phyloP scores from a whole-genome alignment of 805 yeast genomes.

The Ogataea corticis region DNA sequence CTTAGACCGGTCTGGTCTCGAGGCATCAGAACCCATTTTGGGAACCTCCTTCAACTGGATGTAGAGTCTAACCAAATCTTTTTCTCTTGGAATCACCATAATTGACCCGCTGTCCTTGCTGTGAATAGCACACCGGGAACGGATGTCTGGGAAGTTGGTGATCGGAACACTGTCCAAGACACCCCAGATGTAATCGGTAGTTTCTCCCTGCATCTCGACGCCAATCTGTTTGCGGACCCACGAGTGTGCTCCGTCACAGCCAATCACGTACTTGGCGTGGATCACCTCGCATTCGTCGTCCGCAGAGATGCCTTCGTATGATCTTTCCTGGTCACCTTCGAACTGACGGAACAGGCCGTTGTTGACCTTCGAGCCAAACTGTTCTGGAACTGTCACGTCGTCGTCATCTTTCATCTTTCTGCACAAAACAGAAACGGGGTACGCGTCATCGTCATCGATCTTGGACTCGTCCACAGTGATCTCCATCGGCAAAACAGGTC shows the following conservation, averaged over 20 bases:
- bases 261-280: slow-evolving; percentile 35
- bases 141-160: slow-evolving; percentile 38
- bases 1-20: slow-evolving; percentile 33
- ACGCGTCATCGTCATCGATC: slow-evolving; percentile 40
- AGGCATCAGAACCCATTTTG: slow-evolving; percentile 11
- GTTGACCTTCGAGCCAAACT: slow-evolving; percentile 5
- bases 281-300: slow-evolving; percentile 23
- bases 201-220: slow-evolving; percentile 36
- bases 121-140: slow-evolving; percentile 36
- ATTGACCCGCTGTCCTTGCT: slow-evolving; percentile 34
- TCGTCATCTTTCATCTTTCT: slow-evolving; percentile 19
- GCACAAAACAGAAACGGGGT: slow-evolving; percentile 38
- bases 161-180: slow-evolving; percentile 38
- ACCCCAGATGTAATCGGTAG: slow-evolving; percentile 39
- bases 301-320: slow-evolving; percentile 13
- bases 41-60: slow-evolving; percentile 32
- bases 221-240: slow-evolving; percentile 36
- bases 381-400: slow-evolving; percentile 10
- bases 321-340: slow-evolving; percentile 30
- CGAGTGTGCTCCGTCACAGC: slow-evolving; percentile 37
- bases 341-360: slow-evolving; percentile 30
- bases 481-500: slow-evolving; percentile 21
- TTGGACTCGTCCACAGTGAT: slow-evolving; percentile 23
- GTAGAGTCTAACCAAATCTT: slow-evolving; percentile 34
- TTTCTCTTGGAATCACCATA: slow-evolving; percentile 38